phyloP scores from a whole-genome alignment of 495 filamentous ascomycete genomes.

The Daldinia decipiens region DNA sequence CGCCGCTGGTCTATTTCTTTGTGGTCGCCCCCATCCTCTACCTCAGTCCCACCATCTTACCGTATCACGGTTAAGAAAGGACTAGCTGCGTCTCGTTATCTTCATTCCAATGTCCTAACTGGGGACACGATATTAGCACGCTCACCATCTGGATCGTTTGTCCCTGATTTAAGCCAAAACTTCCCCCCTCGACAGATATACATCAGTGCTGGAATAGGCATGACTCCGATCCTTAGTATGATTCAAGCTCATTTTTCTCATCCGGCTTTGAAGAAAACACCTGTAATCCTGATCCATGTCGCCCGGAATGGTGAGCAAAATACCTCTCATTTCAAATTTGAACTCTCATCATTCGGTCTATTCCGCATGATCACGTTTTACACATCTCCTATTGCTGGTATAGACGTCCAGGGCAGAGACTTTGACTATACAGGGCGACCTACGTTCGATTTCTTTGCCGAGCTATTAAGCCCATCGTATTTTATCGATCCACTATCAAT shows the following conservation, averaged over 20 bases:
- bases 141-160: background rate
- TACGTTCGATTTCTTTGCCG: background rate
- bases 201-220: slow-evolving; percentile 4
- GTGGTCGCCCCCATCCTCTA: background rate
- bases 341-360: background rate
- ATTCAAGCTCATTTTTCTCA: background rate
- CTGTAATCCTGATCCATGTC: background rate
- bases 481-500: background rate
- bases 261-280: background rate
- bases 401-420: background rate
- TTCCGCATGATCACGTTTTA: background rate
- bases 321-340: background rate
- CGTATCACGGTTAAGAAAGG: slow-evolving; percentile 4
- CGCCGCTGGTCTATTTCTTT: slow-evolving; percentile 3
- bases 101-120: background rate
- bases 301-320: background rate
- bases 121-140: background rate
- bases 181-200: background rate
- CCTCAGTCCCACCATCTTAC: background rate
- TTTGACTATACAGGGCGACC: background rate
- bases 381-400: background rate
- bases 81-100: background rate
- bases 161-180: background rate
- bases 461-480: background rate
- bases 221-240: background rate